phyloP scores from a whole-genome alignment of 441 rosid genomes.

The Melastoma candidum region DNA sequence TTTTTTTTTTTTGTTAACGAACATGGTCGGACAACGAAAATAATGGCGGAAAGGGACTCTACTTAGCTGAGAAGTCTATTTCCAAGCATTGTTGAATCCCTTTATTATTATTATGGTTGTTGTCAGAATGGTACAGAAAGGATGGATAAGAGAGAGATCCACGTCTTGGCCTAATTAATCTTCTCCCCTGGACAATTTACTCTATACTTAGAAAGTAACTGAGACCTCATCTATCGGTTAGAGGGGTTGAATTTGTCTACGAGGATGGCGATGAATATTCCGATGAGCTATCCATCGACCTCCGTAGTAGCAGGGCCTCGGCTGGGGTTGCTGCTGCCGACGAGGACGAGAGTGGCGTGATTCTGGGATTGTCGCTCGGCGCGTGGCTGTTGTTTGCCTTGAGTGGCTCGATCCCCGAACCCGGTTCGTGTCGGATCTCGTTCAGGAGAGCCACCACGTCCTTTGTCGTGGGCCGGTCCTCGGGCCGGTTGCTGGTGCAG shows the following conservation, averaged over 20 bases:
- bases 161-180: no score
- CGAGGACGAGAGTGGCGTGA: slow-evolving; percentile 19
- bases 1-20: no score
- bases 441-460: slow-evolving; percentile 52
- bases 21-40: no score
- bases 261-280: slow-evolving; percentile 40
- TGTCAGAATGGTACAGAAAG: no score
- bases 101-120: no score
- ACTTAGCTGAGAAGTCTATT: no score
- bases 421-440: slow-evolving; percentile 43
- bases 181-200: no score
- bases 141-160: no score
- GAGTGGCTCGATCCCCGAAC: slow-evolving; percentile 24
- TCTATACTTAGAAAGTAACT: no score
- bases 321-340: slow-evolving; percentile 32
- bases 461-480: slow-evolving; percentile 68
- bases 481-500: slow-evolving; percentile 51
- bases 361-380: slow-evolving; percentile 14
- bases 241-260: slow-evolving; percentile 9
- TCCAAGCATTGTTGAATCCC: no score
- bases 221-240: no score
- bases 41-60: no score
- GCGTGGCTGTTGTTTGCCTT: slow-evolving; percentile 23
- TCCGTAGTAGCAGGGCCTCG: slow-evolving; percentile 33
- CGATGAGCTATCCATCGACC: slow-evolving; percentile 33